Percentiles rank a stretch among this genome's conserved stretches.
Conservation (phyloP, 176 grass and related monocot genomes). For the Oryza australiensis region DNA sequence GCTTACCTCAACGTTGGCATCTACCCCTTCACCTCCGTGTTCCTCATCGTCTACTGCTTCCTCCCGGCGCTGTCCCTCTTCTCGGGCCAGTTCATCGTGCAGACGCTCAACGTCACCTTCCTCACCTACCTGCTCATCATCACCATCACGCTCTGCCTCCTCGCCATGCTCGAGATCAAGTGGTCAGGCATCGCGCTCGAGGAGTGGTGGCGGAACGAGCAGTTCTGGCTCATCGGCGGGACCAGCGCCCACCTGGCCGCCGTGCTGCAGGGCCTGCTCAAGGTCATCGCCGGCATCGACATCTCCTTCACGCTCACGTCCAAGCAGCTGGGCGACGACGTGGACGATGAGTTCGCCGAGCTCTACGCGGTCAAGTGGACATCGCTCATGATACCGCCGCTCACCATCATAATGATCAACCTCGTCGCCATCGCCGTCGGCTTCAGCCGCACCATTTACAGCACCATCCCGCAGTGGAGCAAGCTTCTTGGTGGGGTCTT, state of each 20-base stretch:
- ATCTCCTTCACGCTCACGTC: constrained; percentile 98
- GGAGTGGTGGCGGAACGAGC: constrained; percentile 98
- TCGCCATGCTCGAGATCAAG: constrained; percentile 94
- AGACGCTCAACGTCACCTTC: constrained; percentile 91
- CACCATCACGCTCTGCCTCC: constrained; percentile 74
- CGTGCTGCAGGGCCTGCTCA: constrained; percentile 85
- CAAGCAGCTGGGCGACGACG: constrained; percentile 68
- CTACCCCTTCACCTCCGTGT: constrained; percentile 96
- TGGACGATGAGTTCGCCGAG: constrained; percentile 83
- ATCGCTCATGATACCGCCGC: constrained; percentile 87
- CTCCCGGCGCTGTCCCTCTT: constrained; percentile 98
- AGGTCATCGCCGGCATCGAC: constrained; percentile 90
- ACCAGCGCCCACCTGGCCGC: constrained; percentile 94
- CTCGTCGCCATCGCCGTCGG: constrained; percentile 92
- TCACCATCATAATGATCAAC: constrained; percentile 98
- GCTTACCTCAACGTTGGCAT: constrained; percentile 98
- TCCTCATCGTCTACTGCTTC: constrained; percentile 98
- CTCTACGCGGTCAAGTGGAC: constrained; percentile 92
- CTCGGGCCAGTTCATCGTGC: constrained; percentile 95
- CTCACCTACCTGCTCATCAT: constrained; percentile 88
- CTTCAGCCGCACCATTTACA: constrained; percentile 89
- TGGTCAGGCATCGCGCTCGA: constrained; percentile 96
- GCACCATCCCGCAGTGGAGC: constrained; percentile 94
- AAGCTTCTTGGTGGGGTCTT: constrained; percentile 97
- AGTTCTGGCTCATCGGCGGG: constrained; percentile 98